These are phyloP conservation scores for Avena insularis DNA, from an alignment of 176 grass and related monocot genomes.

Conservation along the genomic window DNA sequence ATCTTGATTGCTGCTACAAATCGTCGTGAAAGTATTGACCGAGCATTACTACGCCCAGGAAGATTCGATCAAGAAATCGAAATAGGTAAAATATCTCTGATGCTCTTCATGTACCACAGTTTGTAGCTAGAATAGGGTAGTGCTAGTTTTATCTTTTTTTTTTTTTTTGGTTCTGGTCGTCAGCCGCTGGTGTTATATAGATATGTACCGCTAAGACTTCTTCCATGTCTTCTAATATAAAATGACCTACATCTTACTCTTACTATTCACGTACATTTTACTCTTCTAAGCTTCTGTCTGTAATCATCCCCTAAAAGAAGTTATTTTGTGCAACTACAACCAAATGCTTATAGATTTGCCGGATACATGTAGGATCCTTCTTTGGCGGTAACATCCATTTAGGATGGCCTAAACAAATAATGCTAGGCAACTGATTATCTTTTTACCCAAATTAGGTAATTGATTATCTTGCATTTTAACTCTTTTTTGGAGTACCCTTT, in stretches of 20 bases:
- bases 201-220: not conserved
- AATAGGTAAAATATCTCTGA: constrained; percentile 69
- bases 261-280: not conserved
- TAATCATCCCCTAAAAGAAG: constrained; percentile 3
- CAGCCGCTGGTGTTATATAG: not conserved
- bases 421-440: not conserved
- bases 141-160: constrained; percentile 6
- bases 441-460: not conserved
- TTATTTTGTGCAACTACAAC: constrained; percentile 7
- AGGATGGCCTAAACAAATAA: constrained; percentile 27
- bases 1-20: constrained; percentile 92
- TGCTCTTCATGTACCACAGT: constrained; percentile 29
- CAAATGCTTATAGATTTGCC: constrained; percentile 6
- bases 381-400: not conserved
- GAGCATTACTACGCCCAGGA: constrained; percentile 73
- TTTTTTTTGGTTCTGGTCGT: not conserved
- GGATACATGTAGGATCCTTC: constrained; percentile 23
- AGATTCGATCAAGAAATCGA: constrained; percentile 93
- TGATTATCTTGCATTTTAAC: constrained; percentile 13
- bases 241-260: not conserved
- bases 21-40: constrained; percentile 84
- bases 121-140: not conserved
- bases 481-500: not conserved
- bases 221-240: not conserved
- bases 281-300: constrained; percentile 27